Percentiles rank a stretch among this genome's conserved stretches.
Evolutionary conservation across 1,284 basidiomycete species (phyloP).

Genomic region (Microbotryum violaceum): DNA sequence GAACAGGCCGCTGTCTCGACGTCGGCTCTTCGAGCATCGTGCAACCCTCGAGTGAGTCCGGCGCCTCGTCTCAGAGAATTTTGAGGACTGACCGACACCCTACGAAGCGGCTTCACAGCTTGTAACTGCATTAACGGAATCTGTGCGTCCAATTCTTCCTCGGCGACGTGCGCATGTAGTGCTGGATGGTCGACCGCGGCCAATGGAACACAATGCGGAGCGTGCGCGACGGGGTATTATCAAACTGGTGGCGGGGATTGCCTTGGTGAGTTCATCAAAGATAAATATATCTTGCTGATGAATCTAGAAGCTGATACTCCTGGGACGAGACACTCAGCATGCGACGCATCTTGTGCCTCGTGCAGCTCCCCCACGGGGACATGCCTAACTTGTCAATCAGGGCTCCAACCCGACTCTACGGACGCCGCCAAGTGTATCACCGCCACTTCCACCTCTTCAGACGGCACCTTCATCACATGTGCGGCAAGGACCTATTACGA

Average conservation of each 20-base stretch:
- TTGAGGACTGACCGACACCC: not conserved
- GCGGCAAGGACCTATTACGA: constrained; percentile 58
- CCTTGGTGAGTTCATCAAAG: constrained; percentile 48
- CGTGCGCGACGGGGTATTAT: constrained; percentile 66
- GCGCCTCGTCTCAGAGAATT: not conserved
- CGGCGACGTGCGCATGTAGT: constrained; percentile 59
- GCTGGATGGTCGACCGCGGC: constrained; percentile 61
- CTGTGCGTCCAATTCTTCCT: constrained; percentile 48
- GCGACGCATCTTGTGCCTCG: constrained; percentile 58
- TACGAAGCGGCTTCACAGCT: constrained; percentile 44
- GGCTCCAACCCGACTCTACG: constrained; percentile 57
- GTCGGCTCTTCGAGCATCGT: constrained; percentile 29
- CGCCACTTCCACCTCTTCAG: constrained; percentile 45
- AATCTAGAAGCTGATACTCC: not conserved
- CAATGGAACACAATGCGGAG: constrained; percentile 53
- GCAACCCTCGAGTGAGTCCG: constrained; percentile 9
- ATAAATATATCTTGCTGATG: not conserved
- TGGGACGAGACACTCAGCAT: constrained; percentile 46
- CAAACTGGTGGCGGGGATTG: constrained; percentile 60
- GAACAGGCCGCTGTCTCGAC: constrained; percentile 59
- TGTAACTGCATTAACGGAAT: constrained; percentile 72
- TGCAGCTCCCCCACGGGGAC: constrained; percentile 59
- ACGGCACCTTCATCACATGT: constrained; percentile 50
- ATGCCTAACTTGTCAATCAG: constrained; percentile 60
- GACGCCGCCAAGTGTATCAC: constrained; percentile 61